A percentile compares a stretch with the other conserved stretches of the same genome.
These are phyloP conservation scores for Chrysanthemum lavandulifolium DNA, from an alignment of 129 eudicot genomes.

Conservation along the genomic window DNA sequence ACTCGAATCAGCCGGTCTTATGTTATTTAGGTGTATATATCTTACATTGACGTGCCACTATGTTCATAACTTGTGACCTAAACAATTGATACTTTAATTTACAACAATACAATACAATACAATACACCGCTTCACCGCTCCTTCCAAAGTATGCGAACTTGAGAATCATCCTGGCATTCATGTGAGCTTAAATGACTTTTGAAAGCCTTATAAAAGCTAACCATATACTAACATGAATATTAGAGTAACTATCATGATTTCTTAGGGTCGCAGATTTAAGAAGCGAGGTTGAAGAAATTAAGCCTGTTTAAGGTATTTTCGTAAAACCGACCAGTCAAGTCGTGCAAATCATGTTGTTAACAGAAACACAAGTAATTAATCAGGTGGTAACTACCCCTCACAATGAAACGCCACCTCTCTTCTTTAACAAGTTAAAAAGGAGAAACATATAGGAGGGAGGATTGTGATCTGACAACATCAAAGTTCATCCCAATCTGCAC, in stretches of 20 bases:
- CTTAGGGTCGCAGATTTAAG: background rate
- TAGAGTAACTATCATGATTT: too few relatives aligned
- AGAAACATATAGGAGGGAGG: conserved; percentile 66
- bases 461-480: conserved; percentile 62
- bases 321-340: background rate
- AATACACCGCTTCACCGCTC: conserved; percentile 74
- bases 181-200: conserved; percentile 14
- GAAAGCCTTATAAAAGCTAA: background rate
- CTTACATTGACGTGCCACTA: too few relatives aligned
- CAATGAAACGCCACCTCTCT: conserved; percentile 85
- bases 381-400: conserved; percentile 41
- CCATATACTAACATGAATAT: background rate
- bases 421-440: conserved; percentile 84
- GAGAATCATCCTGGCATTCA: conserved; percentile 52
- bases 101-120: too few relatives aligned
- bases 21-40: too few relatives aligned
- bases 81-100: too few relatives aligned
- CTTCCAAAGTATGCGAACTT: conserved; percentile 80
- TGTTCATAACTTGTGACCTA: too few relatives aligned
- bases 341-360: conserved; percentile 4
- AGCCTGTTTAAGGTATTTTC: too few relatives aligned
- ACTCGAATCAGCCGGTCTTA: too few relatives aligned
- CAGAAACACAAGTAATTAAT: conserved; percentile 4
- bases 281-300: too few relatives aligned
- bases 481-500: conserved; percentile 89